Evolutionary conservation across 2,329 filamentous ascomycete species (phyloP), one percentile per base, ranked within the genome.

Genomic region (Furcasterigmium furcatum): DNA sequence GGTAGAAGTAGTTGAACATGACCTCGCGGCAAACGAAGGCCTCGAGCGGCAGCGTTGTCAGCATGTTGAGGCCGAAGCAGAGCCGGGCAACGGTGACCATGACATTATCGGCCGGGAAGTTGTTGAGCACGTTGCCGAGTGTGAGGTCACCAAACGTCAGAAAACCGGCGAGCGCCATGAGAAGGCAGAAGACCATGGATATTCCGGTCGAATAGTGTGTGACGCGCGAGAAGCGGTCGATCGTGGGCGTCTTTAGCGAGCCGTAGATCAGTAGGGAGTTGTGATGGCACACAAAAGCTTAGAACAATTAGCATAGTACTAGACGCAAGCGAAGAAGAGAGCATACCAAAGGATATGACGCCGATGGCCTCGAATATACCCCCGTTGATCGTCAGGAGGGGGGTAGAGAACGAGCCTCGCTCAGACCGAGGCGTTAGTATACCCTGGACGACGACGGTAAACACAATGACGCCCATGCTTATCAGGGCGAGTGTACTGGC

Each of bases 191-290:
- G n/a, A 91, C 55, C 77, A 96, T 89, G 35, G 91, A 96, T 40
- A 96, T 83, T 52, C 77, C 81, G 1, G 94, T 96, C 30, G 89
- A 95, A 70, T 89, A 95, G 71, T 99, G 94, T 30, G 94, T 99
- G 32, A 99, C 92, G 46, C 77, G 83, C 30, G 91, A 77, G 71
- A 99, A 99, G 52, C 95, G 90, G 73, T 97, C 91, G 57, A 99
- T 87, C 1, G 94, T 99, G 2, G 94, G 94, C 43, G 88, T 96
- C 57, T 87, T 85, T 51, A 99, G 80, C 3, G 92, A 97, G 54
- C 92, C 92, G 68, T 99, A 99, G 62, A 99, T 99, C 46, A 99
- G 78, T 49, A 99, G 85, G 43, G 90, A 95, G 71, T 99, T 99
- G 72, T 99, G 94, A 63, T 99, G 82, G 64, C 82, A 85, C 52